A percentile compares a stretch with the other conserved stretches of the same genome.
Evolutionary conservation across 2,329 filamentous ascomycete genomes (phyloP).

Genomic region (Magnaporthiopsis incrustans): DNA sequence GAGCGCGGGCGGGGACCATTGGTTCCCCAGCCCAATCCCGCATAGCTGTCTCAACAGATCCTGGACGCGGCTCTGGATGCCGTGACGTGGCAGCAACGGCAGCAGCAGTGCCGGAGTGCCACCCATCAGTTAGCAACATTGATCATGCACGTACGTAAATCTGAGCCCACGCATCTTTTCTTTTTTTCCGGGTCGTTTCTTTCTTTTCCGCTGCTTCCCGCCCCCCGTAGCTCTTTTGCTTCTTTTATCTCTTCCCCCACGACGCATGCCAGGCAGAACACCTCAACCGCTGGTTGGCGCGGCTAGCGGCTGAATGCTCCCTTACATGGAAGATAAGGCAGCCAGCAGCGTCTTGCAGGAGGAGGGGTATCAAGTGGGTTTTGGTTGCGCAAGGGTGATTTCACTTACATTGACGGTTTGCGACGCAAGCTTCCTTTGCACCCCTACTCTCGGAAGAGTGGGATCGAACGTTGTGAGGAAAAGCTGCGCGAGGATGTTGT

Average conservation of each 20-base stretch:
- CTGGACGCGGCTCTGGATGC: constrained; percentile 31
- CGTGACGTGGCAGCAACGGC: not conserved
- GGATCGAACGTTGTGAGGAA: constrained; percentile 50
- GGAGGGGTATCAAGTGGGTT: not conserved
- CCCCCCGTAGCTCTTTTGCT: not conserved
- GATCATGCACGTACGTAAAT: not conserved
- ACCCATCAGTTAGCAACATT: not conserved
- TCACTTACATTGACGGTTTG: constrained; percentile 29
- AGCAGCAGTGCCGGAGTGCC: not conserved
- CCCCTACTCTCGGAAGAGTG: constrained; percentile 40
- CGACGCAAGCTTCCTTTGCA: constrained; percentile 27
- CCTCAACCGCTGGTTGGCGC: constrained; percentile 9
- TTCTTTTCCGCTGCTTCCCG: too few relatives aligned
- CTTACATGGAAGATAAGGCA: not conserved
- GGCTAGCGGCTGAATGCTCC: not conserved
- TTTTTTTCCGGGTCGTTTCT: not conserved
- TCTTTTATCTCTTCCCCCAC: not conserved
- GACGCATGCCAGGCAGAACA: not conserved
- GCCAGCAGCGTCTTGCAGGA: not conserved
- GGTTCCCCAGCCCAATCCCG: constrained; percentile 50
- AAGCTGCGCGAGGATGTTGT: constrained; percentile 49
- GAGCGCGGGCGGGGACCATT: constrained; percentile 45
- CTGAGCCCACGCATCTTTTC: not conserved
- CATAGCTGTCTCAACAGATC: constrained; percentile 44
- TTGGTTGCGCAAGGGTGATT: not conserved